Evolutionary conservation across 2,329 filamentous ascomycete species (phyloP).

Genomic region (Phaeoacremonium minimum): DNA sequence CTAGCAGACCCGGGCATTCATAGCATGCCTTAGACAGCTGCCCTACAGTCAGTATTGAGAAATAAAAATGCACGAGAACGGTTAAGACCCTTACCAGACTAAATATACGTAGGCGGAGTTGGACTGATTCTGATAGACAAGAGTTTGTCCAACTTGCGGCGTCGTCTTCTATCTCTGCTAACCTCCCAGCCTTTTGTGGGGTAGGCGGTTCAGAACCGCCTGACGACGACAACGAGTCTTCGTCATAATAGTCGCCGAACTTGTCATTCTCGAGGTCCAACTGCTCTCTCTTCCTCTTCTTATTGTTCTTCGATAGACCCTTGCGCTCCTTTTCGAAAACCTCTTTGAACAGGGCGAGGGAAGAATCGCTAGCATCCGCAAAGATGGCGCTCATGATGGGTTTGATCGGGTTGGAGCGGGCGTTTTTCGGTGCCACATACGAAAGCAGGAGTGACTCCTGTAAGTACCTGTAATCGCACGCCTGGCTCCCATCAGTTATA

Average conservation of each 20-base stretch:
- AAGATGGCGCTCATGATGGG: conserved; percentile 64
- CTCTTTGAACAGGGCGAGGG: conserved; percentile 54
- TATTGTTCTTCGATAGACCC: conserved; percentile 33
- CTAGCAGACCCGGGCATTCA: no score
- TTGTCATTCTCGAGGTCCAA: conserved; percentile 57
- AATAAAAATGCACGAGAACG: no score
- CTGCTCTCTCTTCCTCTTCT: conserved; percentile 44
- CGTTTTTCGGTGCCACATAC: conserved; percentile 45
- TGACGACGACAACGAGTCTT: conserved; percentile 32
- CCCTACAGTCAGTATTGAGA: no score
- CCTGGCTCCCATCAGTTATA: conserved; percentile 13
- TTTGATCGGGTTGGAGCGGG: conserved; percentile 39
- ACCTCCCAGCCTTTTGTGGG: conserved; percentile 29
- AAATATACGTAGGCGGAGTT: conserved; percentile 60
- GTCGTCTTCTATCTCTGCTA: conserved; percentile 23
- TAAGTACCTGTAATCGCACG: conserved; percentile 27
- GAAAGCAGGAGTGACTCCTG: conserved; percentile 54
- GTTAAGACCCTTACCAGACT: conserved; percentile 48
- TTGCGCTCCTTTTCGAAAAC: conserved; percentile 65
- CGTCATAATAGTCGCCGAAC: conserved; percentile 56
- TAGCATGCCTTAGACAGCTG: no score
- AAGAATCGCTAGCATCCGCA: conserved; percentile 55
- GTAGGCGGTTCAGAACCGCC: conserved; percentile 41
- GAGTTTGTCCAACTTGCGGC: conserved; percentile 18
- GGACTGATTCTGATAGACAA: conserved; percentile 48